phyloP scores from a whole-genome alignment of 2,329 filamentous ascomycete genomes.

The Colletotrichum shisoi region DNA sequence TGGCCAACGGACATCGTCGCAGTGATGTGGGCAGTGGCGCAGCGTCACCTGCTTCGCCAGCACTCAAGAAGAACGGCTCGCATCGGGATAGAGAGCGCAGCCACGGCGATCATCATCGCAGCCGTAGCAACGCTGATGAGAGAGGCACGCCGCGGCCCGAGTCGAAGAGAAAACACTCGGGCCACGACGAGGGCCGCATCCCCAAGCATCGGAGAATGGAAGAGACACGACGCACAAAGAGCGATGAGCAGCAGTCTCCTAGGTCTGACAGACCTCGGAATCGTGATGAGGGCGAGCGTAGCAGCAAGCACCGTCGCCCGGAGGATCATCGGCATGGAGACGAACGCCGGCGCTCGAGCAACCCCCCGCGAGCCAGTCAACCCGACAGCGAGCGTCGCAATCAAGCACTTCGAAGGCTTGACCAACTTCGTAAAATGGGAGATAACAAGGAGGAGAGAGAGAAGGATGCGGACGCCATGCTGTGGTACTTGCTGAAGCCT shows the following conservation, averaged over 20 bases:
- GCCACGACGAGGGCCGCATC: slow-evolving; percentile 54
- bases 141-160: slow-evolving; percentile 62
- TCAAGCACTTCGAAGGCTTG: slow-evolving; percentile 53
- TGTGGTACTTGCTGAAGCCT: slow-evolving; percentile 63
- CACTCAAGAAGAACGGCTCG: slow-evolving; percentile 57
- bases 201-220: slow-evolving; percentile 56
- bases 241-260: slow-evolving; percentile 49
- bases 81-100: slow-evolving; percentile 58
- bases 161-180: slow-evolving; percentile 68
- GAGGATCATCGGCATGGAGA: slow-evolving; percentile 48
- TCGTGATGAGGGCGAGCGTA: slow-evolving; percentile 43
- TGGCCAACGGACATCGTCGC: slow-evolving; percentile 67
- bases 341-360: slow-evolving; percentile 44
- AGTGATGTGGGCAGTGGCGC: slow-evolving; percentile 67
- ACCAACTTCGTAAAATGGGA: slow-evolving; percentile 56
- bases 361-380: slow-evolving; percentile 31
- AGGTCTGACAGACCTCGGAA: slow-evolving; percentile 46
- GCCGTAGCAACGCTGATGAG: slow-evolving; percentile 61
- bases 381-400: slow-evolving; percentile 49
- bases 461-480: slow-evolving; percentile 56
- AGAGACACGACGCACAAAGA: slow-evolving; percentile 51
- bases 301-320: slow-evolving; percentile 49
- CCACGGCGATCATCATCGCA: slow-evolving; percentile 59
- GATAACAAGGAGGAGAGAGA: slow-evolving; percentile 61
- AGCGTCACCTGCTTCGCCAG: slow-evolving; percentile 73